Base-by-base conservation (phyloP, 345 rosid genomes). In the Linum tenue region DNA sequence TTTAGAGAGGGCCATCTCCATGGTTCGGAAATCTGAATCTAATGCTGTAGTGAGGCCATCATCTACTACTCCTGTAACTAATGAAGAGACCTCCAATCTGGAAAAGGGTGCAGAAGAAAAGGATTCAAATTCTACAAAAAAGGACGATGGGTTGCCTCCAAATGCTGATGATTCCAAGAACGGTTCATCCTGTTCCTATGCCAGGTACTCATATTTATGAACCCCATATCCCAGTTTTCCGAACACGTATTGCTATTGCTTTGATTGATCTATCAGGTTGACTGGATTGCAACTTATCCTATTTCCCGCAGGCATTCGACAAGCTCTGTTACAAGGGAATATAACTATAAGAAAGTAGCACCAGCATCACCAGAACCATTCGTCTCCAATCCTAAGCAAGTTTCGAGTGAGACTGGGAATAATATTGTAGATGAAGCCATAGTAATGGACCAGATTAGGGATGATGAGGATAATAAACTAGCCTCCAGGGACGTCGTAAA, bases 1-100 rank as follows among this genome's bases (percentile, higher is more conserved):
- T 36, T 56, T 94, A 70, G 97, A 94, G 68, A 82, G 76, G 72
- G 96, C 71, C 39, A 86, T 94, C 64, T 72, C 78, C 5, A 40
- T 86, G 63, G 81, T 85, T 63, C 82, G 76, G 3, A 77, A 84
- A 64, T 51, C 75, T 35, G 78, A 82, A 75, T 59, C 65, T 39
- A 70, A 75, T 58, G 39, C 76, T 15, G 68, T 69, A 56, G 67
- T 38, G 44, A 55, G 59, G 67, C 64, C 74, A 38, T 69, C 72
- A 3, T 68, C 80, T 65, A 65, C 59, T 22, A 22, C 31, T 22
- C 31, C 31, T 65, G 71, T 68, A 67, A 61, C 60, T 1, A 71
- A 66, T 16, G 78, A 72, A 69, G 86, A 86, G 56, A 67, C 78
- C 58, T 56, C 63, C 22, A 69, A 63, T 67, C 57, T 7, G 35